These are phyloP conservation scores for Paraphysoderma sedebokerense DNA, from an alignment of 371 early-diverging fungal species.

Conservation along the genomic window DNA sequence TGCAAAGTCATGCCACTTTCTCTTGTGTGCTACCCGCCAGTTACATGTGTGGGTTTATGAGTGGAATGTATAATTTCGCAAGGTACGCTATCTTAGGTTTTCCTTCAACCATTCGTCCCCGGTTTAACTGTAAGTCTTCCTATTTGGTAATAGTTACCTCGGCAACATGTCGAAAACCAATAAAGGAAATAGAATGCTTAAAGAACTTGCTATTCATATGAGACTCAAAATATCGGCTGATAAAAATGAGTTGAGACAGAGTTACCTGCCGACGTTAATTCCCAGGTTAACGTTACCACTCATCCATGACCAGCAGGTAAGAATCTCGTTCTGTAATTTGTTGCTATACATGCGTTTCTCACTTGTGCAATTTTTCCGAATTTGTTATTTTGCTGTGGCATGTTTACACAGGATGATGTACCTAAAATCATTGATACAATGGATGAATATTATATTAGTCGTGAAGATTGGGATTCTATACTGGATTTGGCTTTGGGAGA, in stretches of 20 bases:
- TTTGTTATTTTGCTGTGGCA: background rate
- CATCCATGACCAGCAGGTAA: slow-evolving; percentile 23
- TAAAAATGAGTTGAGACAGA: slow-evolving; percentile 64
- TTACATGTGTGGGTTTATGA: slow-evolving; percentile 41
- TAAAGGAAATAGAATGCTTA: slow-evolving; percentile 53
- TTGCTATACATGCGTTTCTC: slow-evolving; percentile 4
- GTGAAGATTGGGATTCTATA: slow-evolving; percentile 75
- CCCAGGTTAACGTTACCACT: slow-evolving; percentile 44
- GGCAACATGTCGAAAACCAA: slow-evolving; percentile 79
- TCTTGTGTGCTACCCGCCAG: slow-evolving; percentile 80
- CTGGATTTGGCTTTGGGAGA: slow-evolving; percentile 50
- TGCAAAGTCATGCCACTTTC: slow-evolving; percentile 79
- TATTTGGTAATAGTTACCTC: slow-evolving; percentile 46
- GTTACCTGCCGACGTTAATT: slow-evolving; percentile 60
- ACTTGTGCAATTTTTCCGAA: background rate
- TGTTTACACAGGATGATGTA: slow-evolving; percentile 31
- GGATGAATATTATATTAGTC: slow-evolving; percentile 74
- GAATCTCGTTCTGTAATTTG: slow-evolving; percentile 6
- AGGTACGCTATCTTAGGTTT: slow-evolving; percentile 8
- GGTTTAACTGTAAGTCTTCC: background rate
- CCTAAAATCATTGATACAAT: slow-evolving; percentile 58
- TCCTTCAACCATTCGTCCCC: background rate
- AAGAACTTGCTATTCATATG: slow-evolving; percentile 71
- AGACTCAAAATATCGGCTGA: slow-evolving; percentile 60
- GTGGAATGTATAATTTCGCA: slow-evolving; percentile 12